phyloP scores from a whole-genome alignment of 495 filamentous ascomycete species.

The Penicillium angulare region DNA sequence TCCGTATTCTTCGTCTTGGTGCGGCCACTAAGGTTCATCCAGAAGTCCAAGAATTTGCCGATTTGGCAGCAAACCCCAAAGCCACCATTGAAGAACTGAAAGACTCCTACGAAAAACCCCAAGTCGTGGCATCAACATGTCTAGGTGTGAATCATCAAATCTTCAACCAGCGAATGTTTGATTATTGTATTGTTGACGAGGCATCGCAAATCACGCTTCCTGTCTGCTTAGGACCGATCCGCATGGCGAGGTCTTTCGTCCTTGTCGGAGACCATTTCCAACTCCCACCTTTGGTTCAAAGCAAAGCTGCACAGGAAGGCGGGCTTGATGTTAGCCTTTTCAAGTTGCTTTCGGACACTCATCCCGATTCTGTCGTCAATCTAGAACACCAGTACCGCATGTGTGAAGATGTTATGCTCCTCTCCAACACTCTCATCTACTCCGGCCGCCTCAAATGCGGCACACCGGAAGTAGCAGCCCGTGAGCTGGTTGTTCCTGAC shows the following conservation, averaged over 20 bases:
- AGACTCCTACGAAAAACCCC: conserved; percentile 74
- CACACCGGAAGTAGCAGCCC: conserved; percentile 66
- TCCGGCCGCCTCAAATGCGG: conserved; percentile 86
- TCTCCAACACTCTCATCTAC: conserved; percentile 94
- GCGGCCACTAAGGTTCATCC: conserved; percentile 79
- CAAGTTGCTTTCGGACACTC: conserved; percentile 83
- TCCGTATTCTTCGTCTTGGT: conserved; percentile 81
- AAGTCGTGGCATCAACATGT: conserved; percentile 92
- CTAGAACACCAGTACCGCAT: conserved; percentile 97
- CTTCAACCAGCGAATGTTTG: conserved; percentile 86
- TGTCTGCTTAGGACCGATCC: conserved; percentile 88
- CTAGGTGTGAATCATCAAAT: conserved; percentile 84
- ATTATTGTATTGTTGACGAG: conserved; percentile 98
- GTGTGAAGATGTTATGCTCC: conserved; percentile 92
- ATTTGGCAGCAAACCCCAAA: conserved; percentile 68
- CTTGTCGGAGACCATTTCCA: conserved; percentile 97
- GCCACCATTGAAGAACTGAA: conserved; percentile 78
- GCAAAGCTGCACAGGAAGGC: conserved; percentile 78
- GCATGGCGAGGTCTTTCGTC: conserved; percentile 90
- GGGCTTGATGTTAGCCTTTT: conserved; percentile 93
- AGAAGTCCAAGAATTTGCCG: conserved; percentile 79
- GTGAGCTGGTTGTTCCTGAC: conserved; percentile 58
- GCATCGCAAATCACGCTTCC: conserved; percentile 96
- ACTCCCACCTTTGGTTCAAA: conserved; percentile 90
- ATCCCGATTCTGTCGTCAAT: conserved; percentile 82